phyloP scores from a whole-genome alignment of 495 filamentous ascomycete species.

The Aspergillus sclerotioniger region DNA sequence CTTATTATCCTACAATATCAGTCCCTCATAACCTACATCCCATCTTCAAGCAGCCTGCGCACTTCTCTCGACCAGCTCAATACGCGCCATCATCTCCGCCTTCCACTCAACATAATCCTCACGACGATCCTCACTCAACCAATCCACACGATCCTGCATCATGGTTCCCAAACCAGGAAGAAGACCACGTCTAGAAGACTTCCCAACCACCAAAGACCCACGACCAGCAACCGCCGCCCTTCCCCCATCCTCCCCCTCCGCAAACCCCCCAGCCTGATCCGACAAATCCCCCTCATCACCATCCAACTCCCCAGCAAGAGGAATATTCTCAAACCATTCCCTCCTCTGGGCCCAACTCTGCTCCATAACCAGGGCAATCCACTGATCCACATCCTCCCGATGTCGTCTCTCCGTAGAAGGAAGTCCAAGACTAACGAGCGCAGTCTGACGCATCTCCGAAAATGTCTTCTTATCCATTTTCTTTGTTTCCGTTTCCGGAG shows the following conservation, averaged over 20 bases:
- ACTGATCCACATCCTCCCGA: constrained; percentile 56
- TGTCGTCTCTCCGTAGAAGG: constrained; percentile 34
- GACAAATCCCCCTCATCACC: constrained; percentile 36
- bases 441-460: constrained; percentile 48
- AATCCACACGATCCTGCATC: constrained; percentile 84
- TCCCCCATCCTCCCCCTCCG: constrained; percentile 35
- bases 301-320: constrained; percentile 36
- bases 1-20: not conserved
- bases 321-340: constrained; percentile 66
- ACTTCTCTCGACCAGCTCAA: constrained; percentile 24
- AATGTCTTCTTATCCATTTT: constrained; percentile 50
- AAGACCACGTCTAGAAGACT: constrained; percentile 36
- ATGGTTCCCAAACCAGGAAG: constrained; percentile 68
- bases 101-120: constrained; percentile 75
- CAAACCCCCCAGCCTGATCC: constrained; percentile 33
- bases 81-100: constrained; percentile 53
- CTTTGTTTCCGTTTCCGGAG: constrained; percentile 23
- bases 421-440: constrained; percentile 39
- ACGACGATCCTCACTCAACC: constrained; percentile 65
- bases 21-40: constrained; percentile 5
- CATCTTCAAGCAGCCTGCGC: constrained; percentile 2
- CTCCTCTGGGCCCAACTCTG: constrained; percentile 59
- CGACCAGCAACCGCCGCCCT: constrained; percentile 10
- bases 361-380: constrained; percentile 55
- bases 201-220: constrained; percentile 11